Base-by-base conservation (phyloP, 805 yeast genomes). In the Maudiozyma bulderi region DNA sequence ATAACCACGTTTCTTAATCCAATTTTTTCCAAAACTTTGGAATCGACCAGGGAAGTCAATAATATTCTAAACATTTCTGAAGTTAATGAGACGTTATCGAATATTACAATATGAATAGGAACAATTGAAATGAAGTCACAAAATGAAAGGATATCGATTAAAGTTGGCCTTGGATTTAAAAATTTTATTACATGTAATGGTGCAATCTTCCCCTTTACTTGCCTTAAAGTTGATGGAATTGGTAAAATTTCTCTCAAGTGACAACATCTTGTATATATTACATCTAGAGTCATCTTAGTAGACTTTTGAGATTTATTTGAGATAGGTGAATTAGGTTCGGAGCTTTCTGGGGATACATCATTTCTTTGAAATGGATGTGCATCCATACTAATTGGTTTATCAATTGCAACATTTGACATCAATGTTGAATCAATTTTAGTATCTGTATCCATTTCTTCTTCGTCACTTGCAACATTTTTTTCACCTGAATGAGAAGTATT, bases 181-280 rank as follows among this genome's bases (percentile, higher is more conserved):
- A 91, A 71, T 58, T 84, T 87, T 50, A 90, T 64, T 3, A 78
- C 62, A 6, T 86, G 81, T 28, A 90, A 65, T 4, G 96, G 95
- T 0, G 86, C 81, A 43, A 82, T 75, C 31, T 88, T 81, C 26
- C 85, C 87, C 59, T 81, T 81, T 1, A 86, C 86, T 61, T 87
- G 95, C 59, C 84, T 84, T 56, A 86, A 61, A 6, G 91, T 88
- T 2, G 95, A 91, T 3, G 95, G 91, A 45, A 90, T 90, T 1
- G 98, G 97, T 52, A 90, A 65, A 50, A 90, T 90, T 59, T 90
- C 97, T 48, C 97, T 73, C 50, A 90, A 70, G 65, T 90, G 97
- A 63, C 97, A 90, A 65, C 97, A 91, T 54, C 97, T 73, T 1
- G 96, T 87, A 66, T 90, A 90, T 59, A 91, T 73, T 43, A 80